Evolutionary conservation across 768 basidiomycete species (phyloP), one percentile per base, ranked within the genome.

Genomic region (Xerocomellus intermedius): DNA sequence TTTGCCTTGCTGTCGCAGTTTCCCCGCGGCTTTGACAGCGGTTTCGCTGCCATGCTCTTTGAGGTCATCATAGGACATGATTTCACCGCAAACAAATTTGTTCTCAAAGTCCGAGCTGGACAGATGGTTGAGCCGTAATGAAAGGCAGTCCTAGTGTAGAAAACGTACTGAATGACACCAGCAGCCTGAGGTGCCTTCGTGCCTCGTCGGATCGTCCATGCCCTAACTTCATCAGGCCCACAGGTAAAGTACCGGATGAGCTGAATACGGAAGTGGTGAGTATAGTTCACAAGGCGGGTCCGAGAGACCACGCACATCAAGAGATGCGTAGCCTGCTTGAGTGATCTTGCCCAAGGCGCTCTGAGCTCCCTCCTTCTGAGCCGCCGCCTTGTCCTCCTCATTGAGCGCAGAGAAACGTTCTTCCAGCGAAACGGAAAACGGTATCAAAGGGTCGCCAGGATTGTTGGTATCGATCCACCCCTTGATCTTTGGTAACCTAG

Each of bases 151-250:
- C 24, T 12, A n/a, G 6, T 24, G 8, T n/a, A 17, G 22, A 43
- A 19, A 13, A 78, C 89, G 48, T 67, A 93, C 89, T 98, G 96
- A 67, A 98, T 98, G 60, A 98, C 94, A 72, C 97, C 97, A 37
- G 97, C 97, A 8, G 97, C 97, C 69, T 94, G 90, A 3, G 96
- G 97, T 1, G 97, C 96, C 70, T 94, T 97, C 26, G 88, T 95
- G 21, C 93, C 94, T 55, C 84, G 85, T 55, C 95, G 81, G 67
- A 99, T 93, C 1, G 95, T 98, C 97, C 97, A 99, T 8, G 96
- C 96, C 50, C 97, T 89, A 9, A 98, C 94, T 75, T 98, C 96
- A 62, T 90, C 89, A 3, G 95, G 95, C 12, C 97, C 97, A 66
- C 92, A 95, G 17, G 97, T 99, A 76, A 97, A 97, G 78, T 97